Evolutionary conservation across 805 yeast genomes (phyloP).

Genomic region (Suhomyces sp.): DNA sequence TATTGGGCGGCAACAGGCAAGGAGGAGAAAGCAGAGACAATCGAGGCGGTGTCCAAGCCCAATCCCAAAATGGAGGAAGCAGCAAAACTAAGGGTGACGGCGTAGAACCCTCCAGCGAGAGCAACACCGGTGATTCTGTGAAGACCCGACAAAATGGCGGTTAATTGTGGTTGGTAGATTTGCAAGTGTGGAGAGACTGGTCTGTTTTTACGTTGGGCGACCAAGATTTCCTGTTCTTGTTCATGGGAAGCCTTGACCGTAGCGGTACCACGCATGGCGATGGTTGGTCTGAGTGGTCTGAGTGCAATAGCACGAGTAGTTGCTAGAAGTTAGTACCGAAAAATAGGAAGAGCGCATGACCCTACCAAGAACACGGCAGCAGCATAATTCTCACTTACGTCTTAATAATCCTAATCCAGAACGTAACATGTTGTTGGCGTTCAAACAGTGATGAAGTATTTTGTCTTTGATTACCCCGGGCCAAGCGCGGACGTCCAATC

Average conservation of each 20-base stretch:
- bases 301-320: constrained; percentile 2
- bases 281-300: constrained; percentile 1
- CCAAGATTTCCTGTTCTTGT: constrained; percentile 66
- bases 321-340: constrained; percentile 1
- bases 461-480: constrained; percentile 4
- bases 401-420: constrained; percentile 30
- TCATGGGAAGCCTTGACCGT: constrained; percentile 50
- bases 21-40: constrained; percentile 56
- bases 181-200: constrained; percentile 88
- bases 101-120: constrained; percentile 76
- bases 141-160: constrained; percentile 73
- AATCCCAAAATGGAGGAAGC: constrained; percentile 53
- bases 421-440: constrained; percentile 27
- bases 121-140: constrained; percentile 90
- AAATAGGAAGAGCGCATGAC: background rate
- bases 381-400: constrained; percentile 17
- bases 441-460: background rate
- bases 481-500: constrained; percentile 10
- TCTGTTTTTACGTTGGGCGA: constrained; percentile 80
- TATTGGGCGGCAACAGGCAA: constrained; percentile 64
- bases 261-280: constrained; percentile 15
- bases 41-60: constrained; percentile 56
- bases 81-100: constrained; percentile 72
- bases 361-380: background rate
- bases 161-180: constrained; percentile 88